Percentiles rank a stretch among this genome's conserved stretches.
Conservation (phyloP, 345 rosid species). For the Brassica nigra region DNA sequence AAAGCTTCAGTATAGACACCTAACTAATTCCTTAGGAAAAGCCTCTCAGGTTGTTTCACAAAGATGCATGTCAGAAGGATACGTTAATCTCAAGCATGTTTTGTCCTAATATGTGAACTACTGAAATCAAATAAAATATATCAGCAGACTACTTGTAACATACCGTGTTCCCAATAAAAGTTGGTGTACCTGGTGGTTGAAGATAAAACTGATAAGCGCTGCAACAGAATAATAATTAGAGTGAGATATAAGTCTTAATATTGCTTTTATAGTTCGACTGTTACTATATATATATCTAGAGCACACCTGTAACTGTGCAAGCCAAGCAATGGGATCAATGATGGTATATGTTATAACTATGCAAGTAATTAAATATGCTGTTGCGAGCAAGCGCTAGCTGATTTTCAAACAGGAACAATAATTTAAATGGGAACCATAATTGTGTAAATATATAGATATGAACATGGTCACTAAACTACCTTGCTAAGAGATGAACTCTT, state of each 20-base stretch:
- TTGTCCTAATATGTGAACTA: background rate
- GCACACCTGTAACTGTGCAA: conserved; percentile 75
- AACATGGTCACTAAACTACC: conserved; percentile 42
- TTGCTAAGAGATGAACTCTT: conserved; percentile 61
- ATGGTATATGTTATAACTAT: conserved; percentile 58
- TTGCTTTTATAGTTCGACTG: background rate
- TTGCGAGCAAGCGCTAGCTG: conserved; percentile 91
- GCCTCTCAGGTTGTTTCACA: conserved; percentile 94
- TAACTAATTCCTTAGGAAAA: conserved; percentile 74
- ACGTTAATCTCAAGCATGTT: background rate
- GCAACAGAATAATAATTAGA: conserved; percentile 25
- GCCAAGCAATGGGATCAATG: conserved; percentile 76
- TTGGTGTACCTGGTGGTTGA: conserved; percentile 89
- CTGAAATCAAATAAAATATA: background rate
- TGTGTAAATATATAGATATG: background rate
- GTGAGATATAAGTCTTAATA: background rate
- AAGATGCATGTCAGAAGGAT: conserved; percentile 42
- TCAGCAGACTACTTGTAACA: conserved; percentile 10
- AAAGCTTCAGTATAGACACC: conserved; percentile 81
- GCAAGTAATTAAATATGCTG: conserved; percentile 34
- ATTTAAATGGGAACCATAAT: background rate
- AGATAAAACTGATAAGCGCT: conserved; percentile 89
- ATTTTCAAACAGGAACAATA: conserved; percentile 19
- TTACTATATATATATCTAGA: background rate
- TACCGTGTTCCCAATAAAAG: conserved; percentile 92